Evolutionary conservation across 2,329 filamentous ascomycete genomes (phyloP).

Genomic region (Setomelanomma holmii): DNA sequence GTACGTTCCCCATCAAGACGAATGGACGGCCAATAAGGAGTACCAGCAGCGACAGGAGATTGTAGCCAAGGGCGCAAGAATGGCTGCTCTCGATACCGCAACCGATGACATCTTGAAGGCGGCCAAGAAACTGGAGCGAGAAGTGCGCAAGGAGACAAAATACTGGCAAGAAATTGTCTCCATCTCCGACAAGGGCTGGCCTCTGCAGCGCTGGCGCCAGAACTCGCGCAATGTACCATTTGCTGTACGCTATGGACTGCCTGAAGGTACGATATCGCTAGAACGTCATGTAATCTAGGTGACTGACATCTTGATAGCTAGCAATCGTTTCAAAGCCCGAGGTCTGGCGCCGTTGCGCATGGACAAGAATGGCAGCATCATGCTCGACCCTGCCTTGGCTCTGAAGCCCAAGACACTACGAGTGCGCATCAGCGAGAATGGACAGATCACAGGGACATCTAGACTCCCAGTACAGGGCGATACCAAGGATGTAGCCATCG

Average conservation of each 20-base stretch:
- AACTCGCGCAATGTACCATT: slow-evolving; percentile 73
- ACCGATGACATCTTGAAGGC: slow-evolving; percentile 77
- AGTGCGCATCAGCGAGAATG: slow-evolving; percentile 68
- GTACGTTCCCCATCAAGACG: slow-evolving; percentile 24
- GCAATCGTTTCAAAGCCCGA: slow-evolving; percentile 66
- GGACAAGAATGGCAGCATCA: slow-evolving; percentile 74
- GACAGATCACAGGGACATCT: slow-evolving; percentile 64
- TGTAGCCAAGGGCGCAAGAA: slow-evolving; percentile 73
- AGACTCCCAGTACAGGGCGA: slow-evolving; percentile 40
- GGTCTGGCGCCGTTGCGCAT: slow-evolving; percentile 83
- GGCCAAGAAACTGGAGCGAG: slow-evolving; percentile 74
- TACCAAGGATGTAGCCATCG: slow-evolving; percentile 62
- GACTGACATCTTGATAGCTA: slow-evolving; percentile 50
- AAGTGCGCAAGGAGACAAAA: slow-evolving; percentile 79
- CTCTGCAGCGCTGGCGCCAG: slow-evolving; percentile 58
- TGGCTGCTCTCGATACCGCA: slow-evolving; percentile 77
- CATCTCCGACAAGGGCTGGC: slow-evolving; percentile 86
- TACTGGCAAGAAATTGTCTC: slow-evolving; percentile 90
- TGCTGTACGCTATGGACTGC: slow-evolving; percentile 88
- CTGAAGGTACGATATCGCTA: slow-evolving; percentile 65
- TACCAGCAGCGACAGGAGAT: slow-evolving; percentile 51
- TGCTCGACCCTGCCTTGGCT: slow-evolving; percentile 72
- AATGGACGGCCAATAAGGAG: slow-evolving; percentile 42
- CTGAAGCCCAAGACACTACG: slow-evolving; percentile 67
- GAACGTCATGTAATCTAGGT: background rate